Base-by-base conservation (phyloP, 2,329 filamentous ascomycete genomes). In the Phyllosticta citriasiana region DNA sequence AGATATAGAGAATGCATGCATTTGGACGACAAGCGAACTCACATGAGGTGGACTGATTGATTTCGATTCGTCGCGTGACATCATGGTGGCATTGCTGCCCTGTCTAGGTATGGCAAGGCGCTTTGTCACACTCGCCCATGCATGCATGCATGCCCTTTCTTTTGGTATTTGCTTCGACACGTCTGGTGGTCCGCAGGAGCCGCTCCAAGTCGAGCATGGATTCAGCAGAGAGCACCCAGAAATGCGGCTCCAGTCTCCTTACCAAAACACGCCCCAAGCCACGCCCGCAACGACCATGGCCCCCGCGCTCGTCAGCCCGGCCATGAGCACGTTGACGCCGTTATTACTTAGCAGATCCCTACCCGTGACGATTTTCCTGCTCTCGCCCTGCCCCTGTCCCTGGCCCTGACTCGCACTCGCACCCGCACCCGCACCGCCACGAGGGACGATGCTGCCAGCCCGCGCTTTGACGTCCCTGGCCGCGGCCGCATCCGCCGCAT, bases 261-360 rank as follows among this genome's bases (percentile, higher is more conserved):
- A 55, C n/a, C 54, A 24, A 16, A 53, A 47, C 16, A 60, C 26
- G 2, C 27, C 66, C 72, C 70, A 75, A 3, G 70, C 52, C n/a
- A 66, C 26, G 27, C 66, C 68, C 2, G 72, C 68, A 2, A 63
- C 66, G n/a, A 70, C 78, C 84, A 97, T 95, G 4, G 86, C 88
- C 4, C 87, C 84, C 19, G 91, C 65, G 71, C 89, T 96, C 83
- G 96, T 92, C 4, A 80, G 79, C 14, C 84, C 80, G 0, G 93
- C 92, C 93, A 97, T 97, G 61, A 93, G 73, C 62, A 97, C 84
- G 73, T 99, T 99, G 67, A 99, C 91, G 60, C 89, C 88, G 73
- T 99, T 99, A 74, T 99, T 99, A 74, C 96, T 91, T 62, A 99
- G 78, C 64, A 95, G 72, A 71, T 96, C 83, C 76, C 79, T 57